Conservation (phyloP, 179 eudicot genomes). For the Camellia oleifera region DNA sequence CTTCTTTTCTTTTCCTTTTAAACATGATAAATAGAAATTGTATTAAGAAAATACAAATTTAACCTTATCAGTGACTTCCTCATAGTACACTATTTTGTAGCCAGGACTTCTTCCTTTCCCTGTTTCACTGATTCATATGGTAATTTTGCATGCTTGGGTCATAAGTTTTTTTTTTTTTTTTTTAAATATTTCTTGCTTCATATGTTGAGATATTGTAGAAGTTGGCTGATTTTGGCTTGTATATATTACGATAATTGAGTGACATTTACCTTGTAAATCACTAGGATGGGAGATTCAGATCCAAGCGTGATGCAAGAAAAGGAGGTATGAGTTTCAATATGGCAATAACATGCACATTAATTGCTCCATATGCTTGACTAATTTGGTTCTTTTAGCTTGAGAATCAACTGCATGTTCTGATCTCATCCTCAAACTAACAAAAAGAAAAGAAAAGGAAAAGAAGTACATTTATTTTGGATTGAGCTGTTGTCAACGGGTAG, state of each 20-base stretch:
- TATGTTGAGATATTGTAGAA: neutral
- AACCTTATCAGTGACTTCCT: neutral
- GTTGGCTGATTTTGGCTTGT: neutral
- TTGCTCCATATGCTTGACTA: neutral
- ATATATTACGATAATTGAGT: constrained; percentile 22
- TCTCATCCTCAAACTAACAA: neutral
- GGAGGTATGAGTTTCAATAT: constrained; percentile 64
- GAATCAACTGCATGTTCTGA: neutral
- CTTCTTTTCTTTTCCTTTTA: neutral
- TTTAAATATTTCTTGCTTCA: neutral
- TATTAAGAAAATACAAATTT: neutral
- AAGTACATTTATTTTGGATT: too few relatives aligned
- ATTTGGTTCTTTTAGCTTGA: neutral
- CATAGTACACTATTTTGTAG: neutral
- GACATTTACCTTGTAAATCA: constrained; percentile 47
- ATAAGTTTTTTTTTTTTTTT: neutral
- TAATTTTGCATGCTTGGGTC: neutral
- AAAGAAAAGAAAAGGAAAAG: too few relatives aligned
- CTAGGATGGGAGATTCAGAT: constrained; percentile 95
- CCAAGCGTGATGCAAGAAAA: constrained; percentile 93
- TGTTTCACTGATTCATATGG: neutral
- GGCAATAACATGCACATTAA: neutral
- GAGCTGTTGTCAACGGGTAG: too few relatives aligned
- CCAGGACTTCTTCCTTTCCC: neutral
- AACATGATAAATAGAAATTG: neutral